A percentile compares a stretch with the other conserved stretches of the same genome.
These are phyloP conservation scores for Theileria annulata DNA, from an alignment of 169 alveolate genomes.

Conservation along the genomic window DNA sequence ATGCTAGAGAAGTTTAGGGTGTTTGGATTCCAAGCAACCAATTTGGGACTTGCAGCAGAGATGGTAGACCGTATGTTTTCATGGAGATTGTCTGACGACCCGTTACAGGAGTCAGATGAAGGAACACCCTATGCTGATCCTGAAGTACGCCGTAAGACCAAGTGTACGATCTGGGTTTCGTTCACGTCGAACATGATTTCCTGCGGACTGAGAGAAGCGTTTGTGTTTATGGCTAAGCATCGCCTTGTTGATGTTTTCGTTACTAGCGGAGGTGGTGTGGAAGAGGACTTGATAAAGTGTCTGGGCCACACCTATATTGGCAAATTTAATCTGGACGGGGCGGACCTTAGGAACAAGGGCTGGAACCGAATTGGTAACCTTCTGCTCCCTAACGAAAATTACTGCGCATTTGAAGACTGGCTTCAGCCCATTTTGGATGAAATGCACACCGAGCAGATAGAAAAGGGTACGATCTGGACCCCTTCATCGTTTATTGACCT, in stretches of 20 bases:
- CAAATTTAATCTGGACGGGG: constrained; percentile 86
- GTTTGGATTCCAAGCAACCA: constrained; percentile 79
- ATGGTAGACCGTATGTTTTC: constrained; percentile 74
- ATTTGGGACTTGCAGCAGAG: constrained; percentile 77
- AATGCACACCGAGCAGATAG: constrained; percentile 87
- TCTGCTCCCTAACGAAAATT: constrained; percentile 96
- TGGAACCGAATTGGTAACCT: constrained; percentile 97
- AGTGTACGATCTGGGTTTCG: constrained; percentile 94
- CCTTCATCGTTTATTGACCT: constrained; percentile 89
- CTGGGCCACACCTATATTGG: constrained; percentile 92
- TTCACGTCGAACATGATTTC: constrained; percentile 96
- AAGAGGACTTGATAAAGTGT: constrained; percentile 98
- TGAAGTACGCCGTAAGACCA: constrained; percentile 80
- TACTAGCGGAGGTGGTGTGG: constrained; percentile 99
- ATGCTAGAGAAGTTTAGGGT: constrained; percentile 65
- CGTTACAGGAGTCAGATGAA: constrained; percentile 33
- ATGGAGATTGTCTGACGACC: constrained; percentile 63
- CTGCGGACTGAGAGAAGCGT: constrained; percentile 94
- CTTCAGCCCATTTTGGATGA: constrained; percentile 92
- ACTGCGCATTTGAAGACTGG: constrained; percentile 96
- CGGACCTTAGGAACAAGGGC: constrained; percentile 90
- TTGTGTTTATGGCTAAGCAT: constrained; percentile 90
- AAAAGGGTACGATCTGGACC: constrained; percentile 78
- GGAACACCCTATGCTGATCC: constrained; percentile 62
- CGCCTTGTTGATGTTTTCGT: constrained; percentile 92